Evolutionary conservation across 257 asterid species (phyloP).

Genomic region (Nicotiana undulata): DNA sequence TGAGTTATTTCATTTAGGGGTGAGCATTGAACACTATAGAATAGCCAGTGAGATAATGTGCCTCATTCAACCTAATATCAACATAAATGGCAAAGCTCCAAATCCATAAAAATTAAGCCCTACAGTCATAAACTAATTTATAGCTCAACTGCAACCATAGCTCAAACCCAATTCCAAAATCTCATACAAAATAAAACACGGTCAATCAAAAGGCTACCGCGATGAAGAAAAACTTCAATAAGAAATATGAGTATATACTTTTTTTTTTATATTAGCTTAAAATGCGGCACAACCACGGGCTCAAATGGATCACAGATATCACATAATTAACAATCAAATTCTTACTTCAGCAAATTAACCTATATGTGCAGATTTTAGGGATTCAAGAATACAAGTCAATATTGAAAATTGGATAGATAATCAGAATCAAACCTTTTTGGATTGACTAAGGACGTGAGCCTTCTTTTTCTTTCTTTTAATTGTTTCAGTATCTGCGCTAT

Average conservation of each 20-base stretch:
- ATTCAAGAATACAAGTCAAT: neutral
- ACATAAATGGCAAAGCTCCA: no score
- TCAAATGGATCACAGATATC: no score
- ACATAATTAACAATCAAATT: neutral
- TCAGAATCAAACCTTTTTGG: conserved; percentile 38
- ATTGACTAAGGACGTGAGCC: conserved; percentile 49
- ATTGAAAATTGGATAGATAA: neutral
- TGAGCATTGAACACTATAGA: no score
- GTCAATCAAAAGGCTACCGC: neutral
- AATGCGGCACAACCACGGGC: neutral
- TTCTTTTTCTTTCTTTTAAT: no score
- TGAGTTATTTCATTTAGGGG: no score
- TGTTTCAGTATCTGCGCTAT: neutral
- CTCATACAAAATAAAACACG: neutral
- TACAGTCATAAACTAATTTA: neutral
- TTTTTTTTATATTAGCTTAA: no score
- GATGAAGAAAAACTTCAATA: neutral
- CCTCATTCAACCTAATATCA: no score
- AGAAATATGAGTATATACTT: no score
- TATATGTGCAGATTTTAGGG: neutral
- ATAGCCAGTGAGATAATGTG: no score
- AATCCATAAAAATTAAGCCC: neutral
- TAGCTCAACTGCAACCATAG: neutral
- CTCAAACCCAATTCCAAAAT: neutral
- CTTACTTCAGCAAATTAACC: no score